Evolutionary conservation across 306 rosid species (phyloP).

Genomic region (Vigna unguiculata): DNA sequence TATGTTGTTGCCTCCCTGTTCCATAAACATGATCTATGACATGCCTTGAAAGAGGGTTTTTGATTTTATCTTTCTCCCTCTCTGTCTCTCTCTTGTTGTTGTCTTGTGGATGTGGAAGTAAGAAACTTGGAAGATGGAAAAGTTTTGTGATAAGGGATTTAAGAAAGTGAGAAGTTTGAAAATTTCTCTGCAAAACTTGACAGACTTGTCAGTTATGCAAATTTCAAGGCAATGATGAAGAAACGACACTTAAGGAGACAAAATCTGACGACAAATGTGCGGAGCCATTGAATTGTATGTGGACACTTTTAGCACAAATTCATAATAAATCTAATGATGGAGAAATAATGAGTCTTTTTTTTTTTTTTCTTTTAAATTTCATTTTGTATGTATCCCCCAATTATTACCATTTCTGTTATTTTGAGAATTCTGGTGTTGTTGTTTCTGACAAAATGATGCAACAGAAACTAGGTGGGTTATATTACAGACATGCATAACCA

Average conservation of each 20-base stretch:
- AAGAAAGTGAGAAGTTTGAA: constrained; percentile 31
- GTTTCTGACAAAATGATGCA: constrained; percentile 6
- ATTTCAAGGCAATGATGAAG: constrained; percentile 34
- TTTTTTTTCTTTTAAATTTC: neutral
- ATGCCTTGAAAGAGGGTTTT: constrained; percentile 1
- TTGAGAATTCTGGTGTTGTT: neutral
- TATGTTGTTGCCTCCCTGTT: neutral
- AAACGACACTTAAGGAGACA: constrained; percentile 39
- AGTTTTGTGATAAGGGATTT: constrained; percentile 10
- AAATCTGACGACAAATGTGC: constrained; percentile 39
- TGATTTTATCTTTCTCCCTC: neutral
- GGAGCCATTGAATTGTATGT: constrained; percentile 30
- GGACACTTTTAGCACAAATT: constrained; percentile 41
- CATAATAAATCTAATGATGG: constrained; percentile 36
- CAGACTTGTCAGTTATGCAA: constrained; percentile 2
- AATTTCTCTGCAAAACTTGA: constrained; percentile 24
- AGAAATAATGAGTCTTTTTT: constrained; percentile 40
- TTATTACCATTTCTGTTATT: neutral
- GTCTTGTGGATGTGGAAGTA: neutral
- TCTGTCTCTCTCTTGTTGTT: neutral
- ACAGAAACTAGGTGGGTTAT: neutral
- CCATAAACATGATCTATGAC: neutral
- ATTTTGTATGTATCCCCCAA: neutral
- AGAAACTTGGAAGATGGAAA: constrained; percentile 12
- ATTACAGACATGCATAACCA: too few relatives aligned